Evolutionary conservation across 192 early-diverging fungal genomes (phyloP).

Genomic region (Polychytrium aggregatum): DNA sequence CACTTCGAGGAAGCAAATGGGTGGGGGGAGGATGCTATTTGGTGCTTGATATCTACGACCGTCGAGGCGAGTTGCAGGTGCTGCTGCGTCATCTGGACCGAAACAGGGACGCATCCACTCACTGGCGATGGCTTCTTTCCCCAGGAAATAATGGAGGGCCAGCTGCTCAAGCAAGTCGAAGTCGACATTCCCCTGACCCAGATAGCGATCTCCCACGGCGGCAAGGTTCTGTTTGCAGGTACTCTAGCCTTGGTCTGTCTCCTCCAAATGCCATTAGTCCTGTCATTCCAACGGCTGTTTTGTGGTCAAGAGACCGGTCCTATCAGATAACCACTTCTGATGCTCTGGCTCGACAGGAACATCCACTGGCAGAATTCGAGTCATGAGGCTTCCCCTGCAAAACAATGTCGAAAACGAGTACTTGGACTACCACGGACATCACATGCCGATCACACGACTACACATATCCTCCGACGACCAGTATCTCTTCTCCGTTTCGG

Average conservation of each 20-base stretch:
- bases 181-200: conserved; percentile 31
- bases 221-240: conserved; percentile 50
- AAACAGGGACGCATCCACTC: background rate
- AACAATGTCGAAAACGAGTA: conserved; percentile 28
- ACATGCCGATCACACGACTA: conserved; percentile 26
- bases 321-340: too few relatives aligned
- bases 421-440: conserved; percentile 43
- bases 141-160: conserved; percentile 45
- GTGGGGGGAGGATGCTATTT: background rate
- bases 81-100: background rate
- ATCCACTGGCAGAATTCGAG: conserved; percentile 21
- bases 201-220: conserved; percentile 33
- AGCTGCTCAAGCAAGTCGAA: conserved; percentile 34
- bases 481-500: conserved; percentile 32
- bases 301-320: too few relatives aligned
- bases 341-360: too few relatives aligned
- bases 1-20: background rate
- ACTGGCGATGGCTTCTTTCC: too few relatives aligned
- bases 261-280: too few relatives aligned
- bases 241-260: too few relatives aligned
- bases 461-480: conserved; percentile 35
- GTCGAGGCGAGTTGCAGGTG: background rate
- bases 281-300: too few relatives aligned
- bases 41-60: background rate
- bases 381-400: conserved; percentile 39